Percentiles rank a stretch among this genome's conserved stretches.
Conservation (phyloP, 192 early-diverging fungal species). For the Linnemannia zychae region DNA sequence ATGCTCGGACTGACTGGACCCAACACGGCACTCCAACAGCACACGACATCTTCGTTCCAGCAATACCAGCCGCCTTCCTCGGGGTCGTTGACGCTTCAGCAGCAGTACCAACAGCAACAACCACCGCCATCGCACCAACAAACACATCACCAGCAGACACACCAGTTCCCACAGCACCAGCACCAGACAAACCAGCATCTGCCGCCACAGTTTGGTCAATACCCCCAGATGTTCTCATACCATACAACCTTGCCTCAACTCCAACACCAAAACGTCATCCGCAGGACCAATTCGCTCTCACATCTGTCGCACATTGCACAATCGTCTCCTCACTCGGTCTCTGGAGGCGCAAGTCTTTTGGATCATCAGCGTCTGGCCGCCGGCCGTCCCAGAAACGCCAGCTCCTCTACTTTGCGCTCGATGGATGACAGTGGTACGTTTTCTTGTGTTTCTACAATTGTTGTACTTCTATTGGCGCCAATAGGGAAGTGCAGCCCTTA, state of each 20-base stretch:
- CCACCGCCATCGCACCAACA: conserved; percentile 14
- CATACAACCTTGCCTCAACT: conserved; percentile 22
- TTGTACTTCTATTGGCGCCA: background rate
- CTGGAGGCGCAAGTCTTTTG: conserved; percentile 10
- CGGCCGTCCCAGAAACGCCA: conserved; percentile 50
- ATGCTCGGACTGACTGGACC: conserved; percentile 30
- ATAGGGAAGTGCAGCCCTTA: too few species aligned
- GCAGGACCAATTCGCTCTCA: conserved; percentile 50
- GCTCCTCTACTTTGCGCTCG: conserved; percentile 33
- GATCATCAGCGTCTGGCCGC: conserved; percentile 43
- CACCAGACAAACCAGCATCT: conserved; percentile 31
- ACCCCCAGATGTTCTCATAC: conserved; percentile 32
- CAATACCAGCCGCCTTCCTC: background rate
- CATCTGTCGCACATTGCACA: conserved; percentile 41
- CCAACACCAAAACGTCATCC: conserved; percentile 26
- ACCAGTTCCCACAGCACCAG: conserved; percentile 18
- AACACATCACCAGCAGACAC: conserved; percentile 27
- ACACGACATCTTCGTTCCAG: background rate
- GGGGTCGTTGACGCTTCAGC: background rate
- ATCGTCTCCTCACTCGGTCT: too few species aligned
- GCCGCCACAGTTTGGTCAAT: conserved; percentile 52
- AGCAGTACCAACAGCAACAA: conserved; percentile 12
- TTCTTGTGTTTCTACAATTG: background rate
- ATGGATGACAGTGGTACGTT: conserved; percentile 49
- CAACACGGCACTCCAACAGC: conserved; percentile 10